These are phyloP conservation scores for Pleomassaria siparia DNA, from an alignment of 2,329 filamentous ascomycete genomes.

Conservation along the genomic window DNA sequence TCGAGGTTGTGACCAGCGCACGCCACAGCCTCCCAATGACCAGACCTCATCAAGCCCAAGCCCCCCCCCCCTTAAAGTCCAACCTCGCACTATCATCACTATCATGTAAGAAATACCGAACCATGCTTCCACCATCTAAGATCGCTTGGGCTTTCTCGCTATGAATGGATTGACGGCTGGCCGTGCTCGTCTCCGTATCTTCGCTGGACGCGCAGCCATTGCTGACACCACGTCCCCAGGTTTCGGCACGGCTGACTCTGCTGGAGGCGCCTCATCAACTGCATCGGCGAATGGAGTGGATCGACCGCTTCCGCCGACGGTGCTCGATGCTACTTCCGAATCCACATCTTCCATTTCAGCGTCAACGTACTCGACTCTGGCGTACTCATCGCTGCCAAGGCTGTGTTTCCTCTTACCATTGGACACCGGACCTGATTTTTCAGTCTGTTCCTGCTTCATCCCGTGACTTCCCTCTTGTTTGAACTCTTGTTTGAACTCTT, in stretches of 20 bases:
- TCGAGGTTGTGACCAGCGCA: background rate
- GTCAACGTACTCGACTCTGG: constrained; percentile 47
- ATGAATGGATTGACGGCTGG: constrained; percentile 31
- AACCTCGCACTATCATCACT: too few relatives aligned
- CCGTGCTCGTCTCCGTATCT: constrained; percentile 33
- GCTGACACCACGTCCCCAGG: constrained; percentile 20
- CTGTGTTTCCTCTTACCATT: constrained; percentile 79
- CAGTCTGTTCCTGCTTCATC: constrained; percentile 53
- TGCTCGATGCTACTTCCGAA: constrained; percentile 13
- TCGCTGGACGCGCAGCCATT: constrained; percentile 22
- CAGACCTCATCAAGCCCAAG: too few relatives aligned
- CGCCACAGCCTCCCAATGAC: too few relatives aligned
- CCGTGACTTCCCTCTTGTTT: constrained; percentile 22
- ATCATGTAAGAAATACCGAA: background rate
- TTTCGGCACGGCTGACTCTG: background rate
- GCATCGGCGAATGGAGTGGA: constrained; percentile 29
- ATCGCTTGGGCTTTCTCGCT: constrained; percentile 25
- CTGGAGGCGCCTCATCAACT: background rate
- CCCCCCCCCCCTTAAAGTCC: too few relatives aligned
- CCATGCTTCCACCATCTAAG: background rate
- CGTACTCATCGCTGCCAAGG: constrained; percentile 69
- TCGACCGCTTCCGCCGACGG: constrained; percentile 24
- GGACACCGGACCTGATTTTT: constrained; percentile 73
- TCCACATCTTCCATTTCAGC: constrained; percentile 35
- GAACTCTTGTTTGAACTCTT: constrained; percentile 9